Evolutionary conservation across 1,284 basidiomycete species (phyloP).

Genomic region (Polyporus tsugae): DNA sequence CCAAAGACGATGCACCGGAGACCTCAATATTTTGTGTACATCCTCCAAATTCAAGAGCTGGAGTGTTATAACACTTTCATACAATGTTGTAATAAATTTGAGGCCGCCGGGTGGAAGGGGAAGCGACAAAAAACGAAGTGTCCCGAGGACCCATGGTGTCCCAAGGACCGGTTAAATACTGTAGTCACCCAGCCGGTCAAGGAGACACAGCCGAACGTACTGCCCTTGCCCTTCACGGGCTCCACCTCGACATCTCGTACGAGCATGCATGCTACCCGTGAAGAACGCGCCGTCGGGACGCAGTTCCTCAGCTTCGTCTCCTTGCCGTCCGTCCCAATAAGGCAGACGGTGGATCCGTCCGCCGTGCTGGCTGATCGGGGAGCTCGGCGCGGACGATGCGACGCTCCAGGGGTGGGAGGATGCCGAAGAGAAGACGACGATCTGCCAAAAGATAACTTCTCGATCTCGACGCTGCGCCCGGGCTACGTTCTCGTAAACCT

Average conservation of each 20-base stretch:
- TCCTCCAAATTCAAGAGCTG: too few species aligned
- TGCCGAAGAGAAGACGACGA: conserved; percentile 78
- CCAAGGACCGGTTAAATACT: too few species aligned
- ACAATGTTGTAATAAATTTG: too few species aligned
- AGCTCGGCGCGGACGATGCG: conserved; percentile 59
- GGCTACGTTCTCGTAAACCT: conserved; percentile 98
- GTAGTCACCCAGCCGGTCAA: neutral
- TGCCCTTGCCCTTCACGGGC: conserved; percentile 95
- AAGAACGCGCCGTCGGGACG: conserved; percentile 61
- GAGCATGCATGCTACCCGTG: conserved; percentile 72
- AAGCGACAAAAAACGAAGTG: too few species aligned
- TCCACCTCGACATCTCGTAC: conserved; percentile 89
- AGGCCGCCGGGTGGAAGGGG: too few species aligned
- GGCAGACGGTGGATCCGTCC: conserved; percentile 28
- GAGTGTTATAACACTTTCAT: too few species aligned
- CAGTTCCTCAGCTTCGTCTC: conserved; percentile 76
- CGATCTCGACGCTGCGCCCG: conserved; percentile 82
- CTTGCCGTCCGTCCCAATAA: conserved; percentile 50
- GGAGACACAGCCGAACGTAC: conserved; percentile 45
- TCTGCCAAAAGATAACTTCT: conserved; percentile 94
- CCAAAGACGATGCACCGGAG: too few species aligned
- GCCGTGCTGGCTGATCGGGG: conserved; percentile 52
- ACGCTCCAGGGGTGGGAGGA: conserved; percentile 49
- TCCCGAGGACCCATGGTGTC: too few species aligned
- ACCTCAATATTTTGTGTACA: too few species aligned